Evolutionary conservation across 75 land plant species (phyloP), one percentile per base, ranked within the genome.

Genomic region (Selaginella tamariscina): DNA sequence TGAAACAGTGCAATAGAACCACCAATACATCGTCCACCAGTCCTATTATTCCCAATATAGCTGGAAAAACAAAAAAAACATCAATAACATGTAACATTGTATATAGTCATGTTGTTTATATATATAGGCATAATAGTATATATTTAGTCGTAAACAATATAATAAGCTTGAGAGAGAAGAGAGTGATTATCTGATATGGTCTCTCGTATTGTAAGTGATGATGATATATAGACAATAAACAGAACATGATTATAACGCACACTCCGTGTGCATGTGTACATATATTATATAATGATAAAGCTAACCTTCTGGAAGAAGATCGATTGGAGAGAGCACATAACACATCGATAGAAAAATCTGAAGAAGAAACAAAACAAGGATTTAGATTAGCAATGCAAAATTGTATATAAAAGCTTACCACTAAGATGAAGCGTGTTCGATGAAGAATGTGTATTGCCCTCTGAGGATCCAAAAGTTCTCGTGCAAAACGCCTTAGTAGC

Each of bases 251-350:
- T n/a, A n/a, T n/a, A n/a, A n/a, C n/a, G n/a, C n/a, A n/a, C n/a
- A n/a, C n/a, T n/a, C n/a, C n/a, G n/a, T n/a, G n/a, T n/a, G n/a
- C n/a, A n/a, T n/a, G n/a, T n/a, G n/a, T n/a, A n/a, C n/a, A n/a
- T n/a, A n/a, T n/a, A n/a, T n/a, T n/a, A n/a, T n/a, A n/a, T n/a
- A n/a, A n/a, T n/a, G n/a, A n/a, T n/a, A n/a, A n/a, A n/a, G n/a
- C n/a, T 29, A 85, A 88, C 97, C 94, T 88, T 88, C 97, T 2
- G 94, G 97, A 60, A 92, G 73, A 39, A 92, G 77, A 74, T 92
- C 97, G 18, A 92, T 70, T 0, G 97, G 97, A 66, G 91, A 86
- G 55, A 92, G 29, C 0, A 88, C 76, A 68, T 92, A 92, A 54
- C 82, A 29, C 0, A 67, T 78, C 70, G 85, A 71, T 15, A 88